phyloP scores from a whole-genome alignment of 129 eudicot species.

The Erigeron canadensis region DNA sequence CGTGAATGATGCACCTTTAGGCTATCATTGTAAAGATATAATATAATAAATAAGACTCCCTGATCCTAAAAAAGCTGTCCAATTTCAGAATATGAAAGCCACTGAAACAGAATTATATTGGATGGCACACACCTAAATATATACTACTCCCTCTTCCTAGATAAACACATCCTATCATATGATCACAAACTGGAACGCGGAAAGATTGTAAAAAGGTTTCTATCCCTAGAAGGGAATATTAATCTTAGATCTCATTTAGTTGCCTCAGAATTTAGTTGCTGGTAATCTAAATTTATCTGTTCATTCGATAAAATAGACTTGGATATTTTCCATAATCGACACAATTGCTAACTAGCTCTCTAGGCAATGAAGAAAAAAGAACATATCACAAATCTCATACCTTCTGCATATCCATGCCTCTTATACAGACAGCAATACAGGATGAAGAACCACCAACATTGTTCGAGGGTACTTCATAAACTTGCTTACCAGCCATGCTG shows the following conservation, averaged over 20 bases:
- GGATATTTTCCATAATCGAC: neutral
- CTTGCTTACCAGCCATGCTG: conserved; percentile 94
- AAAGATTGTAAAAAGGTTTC: too few species aligned
- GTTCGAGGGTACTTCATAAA: conserved; percentile 77
- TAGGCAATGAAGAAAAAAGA: neutral
- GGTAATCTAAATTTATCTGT: too few species aligned
- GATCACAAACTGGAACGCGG: too few species aligned
- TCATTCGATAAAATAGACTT: too few species aligned
- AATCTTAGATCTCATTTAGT: too few species aligned
- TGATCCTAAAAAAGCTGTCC: neutral
- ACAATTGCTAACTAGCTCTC: conserved; percentile 1
- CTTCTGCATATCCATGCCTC: conserved; percentile 90
- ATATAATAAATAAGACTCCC: too few species aligned
- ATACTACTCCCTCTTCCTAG: too few species aligned
- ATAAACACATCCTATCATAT: too few species aligned
- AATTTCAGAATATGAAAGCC: neutral
- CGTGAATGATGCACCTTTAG: neutral
- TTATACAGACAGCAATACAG: conserved; percentile 68
- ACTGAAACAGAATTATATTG: neutral
- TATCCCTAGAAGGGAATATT: too few species aligned
- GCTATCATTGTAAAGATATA: neutral
- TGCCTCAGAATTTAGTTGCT: too few species aligned
- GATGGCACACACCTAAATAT: neutral
- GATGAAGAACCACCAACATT: conserved; percentile 87
- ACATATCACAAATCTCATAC: conserved; percentile 40